Evolutionary conservation across 1,139 yeast genomes (phyloP), one percentile per base, ranked within the genome.

Genomic region (Kurtzmaniella quercitrusa): DNA sequence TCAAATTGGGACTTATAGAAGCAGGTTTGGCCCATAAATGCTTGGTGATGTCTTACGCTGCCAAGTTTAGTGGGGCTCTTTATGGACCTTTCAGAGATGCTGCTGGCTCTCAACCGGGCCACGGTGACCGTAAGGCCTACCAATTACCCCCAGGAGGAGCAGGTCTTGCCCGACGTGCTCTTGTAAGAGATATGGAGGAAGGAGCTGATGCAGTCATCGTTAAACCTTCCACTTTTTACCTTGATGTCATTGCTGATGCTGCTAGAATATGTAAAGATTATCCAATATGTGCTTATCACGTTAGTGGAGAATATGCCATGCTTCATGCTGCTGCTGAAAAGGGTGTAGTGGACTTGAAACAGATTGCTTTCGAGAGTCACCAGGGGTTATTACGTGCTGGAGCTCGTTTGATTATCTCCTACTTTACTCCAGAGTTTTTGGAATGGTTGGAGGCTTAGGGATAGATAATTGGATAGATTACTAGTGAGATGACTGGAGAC

Each of bases 31-130:
- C 96, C 21, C 95, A 93, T 66, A 82, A 84, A 60, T 83, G 91
- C 46, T 80, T 93, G 71, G 81, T 93, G 38, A 85, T 94, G 88
- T 85, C 96, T 3, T 93, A 93, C 66, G 80, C 96, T 18, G 98
- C 98, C 45, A 93, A 93, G 63, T 93, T 94, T 62, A 75, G 90
- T 48, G 97, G 98, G 25, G 80, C 82, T 49, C 70, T 94, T 44
- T 93, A 94, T 60, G 99, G 99, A 0, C 99, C 99, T 3, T 93
- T 93, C 72, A 76, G 99, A 62, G 98, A 93, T 54, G 97, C 97
- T 31, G 98, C 98, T 5, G 95, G 95, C 33, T 85, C 95, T 43
- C 75, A 83, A 4, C 98, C 98, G 11, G 77, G 89, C 25, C 77
- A 79, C 47, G 99, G 99, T 42, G 97, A 93, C 65, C 79, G 99